phyloP scores from a whole-genome alignment of 225 moss, liverwort and hornwort species.

The Lunularia cruciata region DNA sequence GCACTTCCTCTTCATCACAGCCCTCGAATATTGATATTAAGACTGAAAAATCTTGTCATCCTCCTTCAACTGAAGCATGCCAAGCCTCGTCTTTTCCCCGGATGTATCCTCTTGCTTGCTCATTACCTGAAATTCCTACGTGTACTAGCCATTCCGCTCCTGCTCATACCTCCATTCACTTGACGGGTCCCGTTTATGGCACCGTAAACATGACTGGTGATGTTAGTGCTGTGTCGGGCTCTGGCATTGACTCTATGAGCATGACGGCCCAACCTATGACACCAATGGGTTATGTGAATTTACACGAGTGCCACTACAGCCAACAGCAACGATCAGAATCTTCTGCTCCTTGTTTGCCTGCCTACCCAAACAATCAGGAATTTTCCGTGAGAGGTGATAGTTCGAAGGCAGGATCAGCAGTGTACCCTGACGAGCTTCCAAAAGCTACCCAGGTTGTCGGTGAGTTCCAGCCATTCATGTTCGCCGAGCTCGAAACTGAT shows the following conservation, averaged over 20 bases:
- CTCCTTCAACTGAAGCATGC: conserved; percentile 19
- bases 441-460: conserved; percentile 36
- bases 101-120: conserved; percentile 42
- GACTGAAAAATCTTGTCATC: neutral
- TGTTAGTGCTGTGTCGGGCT: neutral
- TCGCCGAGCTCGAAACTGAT: conserved; percentile 62
- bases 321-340: conserved; percentile 10
- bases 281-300: conserved; percentile 23
- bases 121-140: conserved; percentile 31
- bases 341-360: conserved; percentile 17
- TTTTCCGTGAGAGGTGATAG: conserved; percentile 7
- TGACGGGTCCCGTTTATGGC: conserved; percentile 16
- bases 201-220: conserved; percentile 11
- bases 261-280: conserved; percentile 33
- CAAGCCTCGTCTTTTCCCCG: conserved; percentile 26
- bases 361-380: conserved; percentile 18
- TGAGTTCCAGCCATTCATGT: conserved; percentile 65
- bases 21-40: conserved; percentile 18
- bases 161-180: conserved; percentile 1
- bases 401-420: conserved; percentile 22
- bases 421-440: conserved; percentile 36
- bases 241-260: conserved; percentile 9
- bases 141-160: conserved; percentile 13
- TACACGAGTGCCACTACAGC: conserved; percentile 26
- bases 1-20: conserved; percentile 14